Base-by-base conservation (phyloP, 2,329 filamentous ascomycete genomes). In the Dryadomyces quercus-mongolicae region DNA sequence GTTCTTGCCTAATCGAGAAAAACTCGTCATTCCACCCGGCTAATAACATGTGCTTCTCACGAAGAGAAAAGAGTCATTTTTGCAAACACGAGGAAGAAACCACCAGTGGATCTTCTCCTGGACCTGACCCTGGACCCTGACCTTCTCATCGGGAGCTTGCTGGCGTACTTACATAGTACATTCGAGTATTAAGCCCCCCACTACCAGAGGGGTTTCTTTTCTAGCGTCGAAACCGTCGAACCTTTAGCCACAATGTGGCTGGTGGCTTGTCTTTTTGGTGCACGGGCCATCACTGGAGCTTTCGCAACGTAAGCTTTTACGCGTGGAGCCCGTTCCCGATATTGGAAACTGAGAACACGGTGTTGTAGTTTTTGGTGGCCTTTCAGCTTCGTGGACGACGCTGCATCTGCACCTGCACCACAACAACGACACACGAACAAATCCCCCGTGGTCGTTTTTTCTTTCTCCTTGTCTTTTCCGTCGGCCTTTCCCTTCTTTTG, bases 251-350 rank as follows among this genome's bases (percentile, higher is more conserved):
- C 45, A 48, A 2, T 44, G 45, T 31, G 36, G 31, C 48, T 16
- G 25, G 42, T 51, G 53, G 53, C 53, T 50, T 9, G 20, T 3
- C 25, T 18, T 55, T 9, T 18, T 42, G 46, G 50, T 47, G 52
- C 50, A 46, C 56, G 55, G 56, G n/a, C 53, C 56, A 54, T 16
- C 8, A 40, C 7, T n/a, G 22, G 44, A 59, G 59, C 60, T 65
- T 64, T 57, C 59, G 67, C 66, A 66, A 68, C 67, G 65, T 67
- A 67, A 66, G 64, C 65, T 63, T 62, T 63, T 64, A 60, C 57
- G 45, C 20, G 20, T 34, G 36, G 36, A 40, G 49, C 49, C 38
- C 16, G n/a, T 25, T 57, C 56, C 21, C 59, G 57, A 58, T 15
- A 8, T 18, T 43, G 15, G 42, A 51, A 56, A 58, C 56, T 60